A percentile compares a stretch with the other conserved stretches of the same genome.
These are phyloP conservation scores for Xylaria sp. DNA, from an alignment of 2,329 filamentous ascomycete genomes.

Conservation along the genomic window DNA sequence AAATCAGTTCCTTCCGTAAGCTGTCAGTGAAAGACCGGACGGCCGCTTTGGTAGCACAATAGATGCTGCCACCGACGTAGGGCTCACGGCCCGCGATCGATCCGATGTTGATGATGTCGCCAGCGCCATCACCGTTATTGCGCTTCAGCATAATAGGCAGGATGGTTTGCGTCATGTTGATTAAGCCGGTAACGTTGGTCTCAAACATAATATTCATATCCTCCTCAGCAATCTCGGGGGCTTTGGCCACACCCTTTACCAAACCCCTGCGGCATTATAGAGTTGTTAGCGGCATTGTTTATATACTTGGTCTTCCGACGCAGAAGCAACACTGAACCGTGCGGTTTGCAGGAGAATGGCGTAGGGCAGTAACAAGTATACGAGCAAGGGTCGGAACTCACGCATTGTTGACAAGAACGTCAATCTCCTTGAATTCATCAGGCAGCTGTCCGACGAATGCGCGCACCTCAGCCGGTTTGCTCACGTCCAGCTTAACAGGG, in stretches of 20 bases:
- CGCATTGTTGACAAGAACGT: neutral
- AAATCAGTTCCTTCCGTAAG: neutral
- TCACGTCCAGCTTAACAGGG: neutral
- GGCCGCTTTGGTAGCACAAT: neutral
- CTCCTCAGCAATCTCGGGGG: neutral
- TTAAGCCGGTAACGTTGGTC: neutral
- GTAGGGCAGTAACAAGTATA: neutral
- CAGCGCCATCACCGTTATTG: neutral
- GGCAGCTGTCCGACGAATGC: neutral
- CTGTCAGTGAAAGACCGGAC: neutral
- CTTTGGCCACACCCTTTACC: neutral
- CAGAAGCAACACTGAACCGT: neutral
- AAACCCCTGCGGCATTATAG: neutral
- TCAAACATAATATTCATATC: neutral
- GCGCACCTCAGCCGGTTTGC: neutral
- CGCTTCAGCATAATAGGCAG: neutral
- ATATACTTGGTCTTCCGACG: neutral
- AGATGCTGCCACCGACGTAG: neutral
- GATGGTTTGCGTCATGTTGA: neutral
- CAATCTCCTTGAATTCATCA: neutral
- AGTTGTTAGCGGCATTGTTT: neutral
- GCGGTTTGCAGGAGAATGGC: neutral
- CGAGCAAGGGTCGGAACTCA: neutral
- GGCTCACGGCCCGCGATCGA: neutral
- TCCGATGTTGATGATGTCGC: neutral